These are phyloP conservation scores for Metschnikowia kofuensis DNA, from an alignment of 805 yeast species.

Conservation along the genomic window DNA sequence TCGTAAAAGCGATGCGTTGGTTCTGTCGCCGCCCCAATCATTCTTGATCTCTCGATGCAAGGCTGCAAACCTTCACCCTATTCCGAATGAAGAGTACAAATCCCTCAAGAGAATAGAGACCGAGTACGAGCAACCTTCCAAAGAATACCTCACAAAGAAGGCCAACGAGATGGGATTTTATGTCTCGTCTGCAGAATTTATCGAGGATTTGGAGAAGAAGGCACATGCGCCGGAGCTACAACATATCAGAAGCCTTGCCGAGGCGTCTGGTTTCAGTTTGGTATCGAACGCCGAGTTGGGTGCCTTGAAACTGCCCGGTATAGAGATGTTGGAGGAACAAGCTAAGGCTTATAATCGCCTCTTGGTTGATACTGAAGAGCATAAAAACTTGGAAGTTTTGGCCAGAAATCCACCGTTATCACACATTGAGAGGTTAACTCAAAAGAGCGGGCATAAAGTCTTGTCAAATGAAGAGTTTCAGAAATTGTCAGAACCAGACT, in stretches of 20 bases:
- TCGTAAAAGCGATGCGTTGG: slow-evolving; percentile 11
- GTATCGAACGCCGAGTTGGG: slow-evolving; percentile 9
- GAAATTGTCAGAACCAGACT: slow-evolving; percentile 8
- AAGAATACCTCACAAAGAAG: slow-evolving; percentile 30
- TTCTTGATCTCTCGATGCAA: slow-evolving; percentile 24
- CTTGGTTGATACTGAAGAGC: slow-evolving; percentile 10
- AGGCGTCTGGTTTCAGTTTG: slow-evolving; percentile 6
- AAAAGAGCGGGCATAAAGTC: slow-evolving; percentile 8
- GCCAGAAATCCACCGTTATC: slow-evolving; percentile 23
- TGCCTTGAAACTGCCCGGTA: slow-evolving; percentile 10
- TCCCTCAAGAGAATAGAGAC: slow-evolving; percentile 16
- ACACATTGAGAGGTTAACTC: slow-evolving; percentile 17
- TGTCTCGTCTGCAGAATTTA: slow-evolving; percentile 26
- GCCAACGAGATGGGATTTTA: slow-evolving; percentile 36
- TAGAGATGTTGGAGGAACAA: slow-evolving; percentile 6
- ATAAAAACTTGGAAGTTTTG: slow-evolving; percentile 1
- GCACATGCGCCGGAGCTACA: slow-evolving; percentile 10
- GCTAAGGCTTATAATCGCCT: slow-evolving; percentile 11
- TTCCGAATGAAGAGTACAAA: slow-evolving; percentile 19
- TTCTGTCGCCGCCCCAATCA: slow-evolving; percentile 23
- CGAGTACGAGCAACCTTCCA: slow-evolving; percentile 33
- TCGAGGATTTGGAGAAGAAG: slow-evolving; percentile 28
- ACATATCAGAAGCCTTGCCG: slow-evolving; percentile 4
- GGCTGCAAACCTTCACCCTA: slow-evolving; percentile 15
- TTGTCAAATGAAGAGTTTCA: slow-evolving; percentile 12